Evolutionary conservation across 2,329 filamentous ascomycete genomes (phyloP), one percentile per base, ranked within the genome.

Genomic region (Fusarium aywerte): DNA sequence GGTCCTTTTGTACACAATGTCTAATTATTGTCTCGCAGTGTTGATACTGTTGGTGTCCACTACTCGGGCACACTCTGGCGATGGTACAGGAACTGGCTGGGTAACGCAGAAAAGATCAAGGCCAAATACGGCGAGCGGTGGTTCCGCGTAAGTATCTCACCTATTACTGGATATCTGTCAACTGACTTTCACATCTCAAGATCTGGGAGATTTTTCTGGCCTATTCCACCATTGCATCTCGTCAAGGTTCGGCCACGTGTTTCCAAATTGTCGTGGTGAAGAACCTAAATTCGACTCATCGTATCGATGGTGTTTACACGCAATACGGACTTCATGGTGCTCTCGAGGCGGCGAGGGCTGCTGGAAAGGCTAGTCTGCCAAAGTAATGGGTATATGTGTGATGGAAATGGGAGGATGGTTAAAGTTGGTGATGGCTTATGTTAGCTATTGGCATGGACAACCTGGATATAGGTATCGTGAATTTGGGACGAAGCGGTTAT

Each of bases 11-110:
- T 3, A 3, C 7, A 3, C 4, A 0, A 31, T 4, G 0, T 3
- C 38, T 54, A 33, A 64, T 49, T 39, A 13, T 42, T 1, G 0
- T 5, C 15, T 3, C 4, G 3, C 1, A 79, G 84, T 70, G 82
- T 97, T 65, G 95, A 97, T 77, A 97, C 94, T 32, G 87, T 97
- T 72, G 94, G 94, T 73, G 91, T 97, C 21, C 94, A 97, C 83
- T 97, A 97, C 82, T 96, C 92, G 29, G 93, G 93, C 43, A 97
- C 94, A 16, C 83, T 97, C 54, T 97, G 95, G 95, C 87, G 92
- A 77, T 97, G 94, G 94, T 97, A 97, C 84, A 86, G 94, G 70
- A 97, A 97, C 86, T 97, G 94, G 95, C 86, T 97, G 76, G 93
- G 86, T 80, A 97, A 97, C 84, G 85, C 87, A 71, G 92, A 96